Evolutionary conservation across 148 eudicot species (phyloP).

Genomic region (Vaccinium macrocarpon): DNA sequence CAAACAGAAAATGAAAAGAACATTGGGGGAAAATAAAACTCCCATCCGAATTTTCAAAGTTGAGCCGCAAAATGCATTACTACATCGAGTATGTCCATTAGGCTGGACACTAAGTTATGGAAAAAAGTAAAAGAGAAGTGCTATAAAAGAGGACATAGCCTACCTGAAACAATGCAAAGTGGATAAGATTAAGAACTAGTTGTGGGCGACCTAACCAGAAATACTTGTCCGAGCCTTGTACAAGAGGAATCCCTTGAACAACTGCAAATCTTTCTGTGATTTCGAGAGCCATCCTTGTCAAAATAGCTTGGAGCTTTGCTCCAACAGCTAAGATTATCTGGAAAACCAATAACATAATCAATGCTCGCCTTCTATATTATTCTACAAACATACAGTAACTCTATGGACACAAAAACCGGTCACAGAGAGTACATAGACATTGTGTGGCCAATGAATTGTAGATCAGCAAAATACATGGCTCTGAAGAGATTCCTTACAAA

Average conservation of each 20-base stretch:
- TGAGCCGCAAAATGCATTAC: neutral
- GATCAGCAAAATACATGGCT: neutral
- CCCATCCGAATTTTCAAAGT: neutral
- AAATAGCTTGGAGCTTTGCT: conserved; percentile 82
- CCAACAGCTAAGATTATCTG: conserved; percentile 89
- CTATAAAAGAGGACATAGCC: neutral
- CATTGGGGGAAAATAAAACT: neutral
- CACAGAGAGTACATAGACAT: neutral
- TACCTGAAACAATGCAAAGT: conserved; percentile 85
- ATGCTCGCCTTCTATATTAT: neutral
- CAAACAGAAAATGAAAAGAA: neutral
- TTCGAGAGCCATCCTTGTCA: conserved; percentile 81
- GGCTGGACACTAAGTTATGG: neutral
- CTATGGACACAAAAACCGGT: neutral
- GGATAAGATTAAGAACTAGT: conserved; percentile 72
- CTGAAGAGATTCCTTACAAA: conserved; percentile 47
- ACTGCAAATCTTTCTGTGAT: conserved; percentile 83
- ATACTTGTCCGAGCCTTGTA: conserved; percentile 77
- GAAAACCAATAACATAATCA: conserved; percentile 3
- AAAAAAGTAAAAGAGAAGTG: neutral
- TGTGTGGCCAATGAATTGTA: neutral
- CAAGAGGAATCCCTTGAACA: conserved; percentile 92
- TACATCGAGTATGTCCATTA: neutral
- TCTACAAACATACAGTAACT: neutral
- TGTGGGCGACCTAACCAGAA: conserved; percentile 88